Base-by-base conservation (phyloP, 306 rosid genomes). In the Oemleria cerasiformis region DNA sequence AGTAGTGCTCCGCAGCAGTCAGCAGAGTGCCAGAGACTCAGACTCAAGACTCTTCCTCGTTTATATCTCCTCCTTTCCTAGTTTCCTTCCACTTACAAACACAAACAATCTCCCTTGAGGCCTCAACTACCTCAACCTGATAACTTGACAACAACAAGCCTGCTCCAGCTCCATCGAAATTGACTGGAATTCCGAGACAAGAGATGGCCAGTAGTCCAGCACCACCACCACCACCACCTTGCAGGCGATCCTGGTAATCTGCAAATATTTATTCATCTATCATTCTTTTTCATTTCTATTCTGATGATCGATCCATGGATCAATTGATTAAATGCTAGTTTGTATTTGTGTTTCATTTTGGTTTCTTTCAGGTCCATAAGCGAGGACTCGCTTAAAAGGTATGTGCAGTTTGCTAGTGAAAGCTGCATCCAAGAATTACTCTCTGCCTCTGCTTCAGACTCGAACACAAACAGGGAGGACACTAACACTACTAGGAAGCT, bases 391-490 rank as follows among this genome's bases (percentile, higher is more conserved):
- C 78, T 91, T 3, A 92, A 81, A 73, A 85, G 97, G 73, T 92
- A 84, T 63, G 92, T 88, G 78, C 86, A 74, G 36, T 92, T 87
- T 79, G 96, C 96, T 0, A 88, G 97, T 61, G 96, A 92, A 80
- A 88, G 86, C 69, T 88, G 97, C 79, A 87, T 92, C 68, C 96
- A 92, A 36, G 97, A 92, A 68, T 79, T 92, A 21, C 82, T 88
- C 65, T 89, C 91, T 9, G 97, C 96, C 38, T 87, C 97, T 4
- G 95, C 83, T 75, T 85, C 90, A 30, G 36, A 30, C 2, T 30
- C 36, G 3, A 1, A 30, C 36, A 30, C 36, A 30, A 30, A 2
- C 36, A 30, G 36, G 36, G 36, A 30, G 64, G 68, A 38, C n/a
- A 49, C 6, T 48, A 49, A 30, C 36, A 30, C 36, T 30, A 30